These are phyloP conservation scores for Huntiella abstrusa DNA, from an alignment of 2,329 filamentous ascomycete genomes.

Conservation along the genomic window DNA sequence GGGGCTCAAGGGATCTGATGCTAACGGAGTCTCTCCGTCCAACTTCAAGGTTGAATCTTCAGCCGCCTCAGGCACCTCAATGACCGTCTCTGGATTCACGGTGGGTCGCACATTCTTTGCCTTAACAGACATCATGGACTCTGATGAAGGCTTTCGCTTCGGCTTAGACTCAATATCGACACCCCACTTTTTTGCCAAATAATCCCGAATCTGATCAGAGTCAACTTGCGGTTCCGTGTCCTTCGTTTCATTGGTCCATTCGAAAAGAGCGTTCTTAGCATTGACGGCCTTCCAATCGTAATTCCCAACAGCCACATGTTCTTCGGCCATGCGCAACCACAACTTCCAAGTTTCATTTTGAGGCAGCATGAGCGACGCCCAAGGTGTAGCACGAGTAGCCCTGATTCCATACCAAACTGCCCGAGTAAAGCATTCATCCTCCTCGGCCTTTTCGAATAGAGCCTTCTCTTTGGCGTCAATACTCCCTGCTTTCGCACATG, in stretches of 20 bases:
- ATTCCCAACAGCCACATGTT: constrained; percentile 18
- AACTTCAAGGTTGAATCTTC: too few relatives aligned
- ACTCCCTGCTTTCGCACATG: too few relatives aligned
- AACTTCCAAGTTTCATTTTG: constrained; percentile 30
- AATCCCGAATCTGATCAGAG: neutral
- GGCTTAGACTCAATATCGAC: neutral
- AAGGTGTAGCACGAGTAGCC: constrained; percentile 31
- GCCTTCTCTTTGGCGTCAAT: too few relatives aligned
- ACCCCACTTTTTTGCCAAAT: neutral
- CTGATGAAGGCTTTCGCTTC: neutral
- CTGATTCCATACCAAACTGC: constrained; percentile 41
- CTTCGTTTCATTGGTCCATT: constrained; percentile 3
- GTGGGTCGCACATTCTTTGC: too few relatives aligned
- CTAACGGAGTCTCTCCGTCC: too few relatives aligned
- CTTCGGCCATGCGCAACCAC: constrained; percentile 33
- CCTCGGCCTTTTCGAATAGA: neutral
- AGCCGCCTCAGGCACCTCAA: too few relatives aligned
- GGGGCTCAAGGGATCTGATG: too few relatives aligned
- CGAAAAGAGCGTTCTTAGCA: constrained; percentile 31
- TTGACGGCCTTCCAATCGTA: constrained; percentile 27
- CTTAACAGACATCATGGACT: too few relatives aligned
- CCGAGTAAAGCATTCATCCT: constrained; percentile 25
- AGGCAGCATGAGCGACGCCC: constrained; percentile 36
- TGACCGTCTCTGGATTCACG: too few relatives aligned
- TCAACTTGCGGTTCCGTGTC: too few relatives aligned